phyloP scores from a whole-genome alignment of 257 asterid species.

The Nicotiana knightiana region DNA sequence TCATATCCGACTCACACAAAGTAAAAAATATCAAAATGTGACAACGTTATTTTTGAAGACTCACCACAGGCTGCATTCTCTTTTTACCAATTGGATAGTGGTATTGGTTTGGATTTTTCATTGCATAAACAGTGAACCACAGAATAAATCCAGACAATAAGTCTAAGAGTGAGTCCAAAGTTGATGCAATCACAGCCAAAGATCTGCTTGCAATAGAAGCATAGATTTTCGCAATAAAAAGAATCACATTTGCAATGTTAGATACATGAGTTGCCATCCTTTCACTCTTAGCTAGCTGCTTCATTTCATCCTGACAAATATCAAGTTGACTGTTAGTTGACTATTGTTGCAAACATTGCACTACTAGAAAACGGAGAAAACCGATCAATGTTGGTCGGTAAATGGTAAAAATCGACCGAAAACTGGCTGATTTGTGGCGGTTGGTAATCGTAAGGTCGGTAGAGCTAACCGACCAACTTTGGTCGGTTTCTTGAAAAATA shows the following conservation, averaged over 20 bases:
- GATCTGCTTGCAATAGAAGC: conserved; percentile 84
- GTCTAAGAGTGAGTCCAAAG: conserved; percentile 83
- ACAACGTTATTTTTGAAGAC: not conserved
- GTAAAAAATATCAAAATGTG: not conserved
- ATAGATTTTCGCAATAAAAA: conserved; percentile 62
- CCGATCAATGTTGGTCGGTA: no score
- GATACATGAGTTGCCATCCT: conserved; percentile 64
- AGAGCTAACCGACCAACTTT: no score
- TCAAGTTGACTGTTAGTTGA: no score
- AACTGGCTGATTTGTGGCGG: no score
- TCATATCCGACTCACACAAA: no score
- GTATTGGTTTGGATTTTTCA: conserved; percentile 73
- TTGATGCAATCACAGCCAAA: conserved; percentile 92
- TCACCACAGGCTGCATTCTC: conserved; percentile 95
- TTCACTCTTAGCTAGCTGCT: conserved; percentile 71
- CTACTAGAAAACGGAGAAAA: no score
- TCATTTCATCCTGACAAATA: conserved; percentile 54
- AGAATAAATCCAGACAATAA: conserved; percentile 80
- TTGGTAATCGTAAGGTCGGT: no score
- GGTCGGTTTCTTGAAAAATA: no score
- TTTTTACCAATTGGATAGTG: conserved; percentile 87
- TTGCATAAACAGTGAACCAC: conserved; percentile 82
- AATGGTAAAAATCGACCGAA: no score
- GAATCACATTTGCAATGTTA: conserved; percentile 60
- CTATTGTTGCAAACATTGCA: no score